Evolutionary conservation across 148 eudicot genomes (phyloP), one percentile per base, ranked within the genome.

Genomic region (Suaeda aralocaspica): DNA sequence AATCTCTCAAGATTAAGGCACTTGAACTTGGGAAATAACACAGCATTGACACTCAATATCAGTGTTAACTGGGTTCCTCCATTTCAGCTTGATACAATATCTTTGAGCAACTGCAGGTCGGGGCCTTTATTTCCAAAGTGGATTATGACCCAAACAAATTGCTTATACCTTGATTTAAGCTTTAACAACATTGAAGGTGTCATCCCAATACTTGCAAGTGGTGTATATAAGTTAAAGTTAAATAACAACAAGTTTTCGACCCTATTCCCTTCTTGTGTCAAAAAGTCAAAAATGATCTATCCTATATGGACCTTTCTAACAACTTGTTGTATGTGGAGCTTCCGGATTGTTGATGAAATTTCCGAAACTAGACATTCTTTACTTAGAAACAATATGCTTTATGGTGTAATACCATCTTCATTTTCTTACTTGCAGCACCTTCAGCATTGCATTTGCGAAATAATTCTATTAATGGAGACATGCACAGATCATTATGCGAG

Each of bases 281-380:
- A 1, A 45, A 57, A 29, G n/a, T 9, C 0, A 16, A 18, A 13
- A 28, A 12, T 0, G 6, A 5, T 0, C 15, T 64, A 52, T 2
- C 5, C 7, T 4, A 0, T 0, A 36, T 26, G 16, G 75, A 72
- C 28, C 39, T 72, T 25, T 73, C 76, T 28, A 58, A 57, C 55
- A 73, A 73, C 66, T 44, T 73, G 36, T 45, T 73, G 10, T 66
- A 55, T 0, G 71, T 39, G 15, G 63, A 21, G 25, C 55, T 66
- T 45, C 42, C 53, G 1, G 21, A 59, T 59, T 59, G 64, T 0
- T 59, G 64, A 33, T 18, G 24, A 15, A 30, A 11, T 46, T 46
- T 46, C 18, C 16, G 3, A 13, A 9, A 7, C 25, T 62, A 62
- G 2, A 5, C 1, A 14, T n/a, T 62, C 39, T 72, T 4, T 34